Base-by-base conservation (phyloP, 495 filamentous ascomycete species). In the Hypoxylon fuscum region DNA sequence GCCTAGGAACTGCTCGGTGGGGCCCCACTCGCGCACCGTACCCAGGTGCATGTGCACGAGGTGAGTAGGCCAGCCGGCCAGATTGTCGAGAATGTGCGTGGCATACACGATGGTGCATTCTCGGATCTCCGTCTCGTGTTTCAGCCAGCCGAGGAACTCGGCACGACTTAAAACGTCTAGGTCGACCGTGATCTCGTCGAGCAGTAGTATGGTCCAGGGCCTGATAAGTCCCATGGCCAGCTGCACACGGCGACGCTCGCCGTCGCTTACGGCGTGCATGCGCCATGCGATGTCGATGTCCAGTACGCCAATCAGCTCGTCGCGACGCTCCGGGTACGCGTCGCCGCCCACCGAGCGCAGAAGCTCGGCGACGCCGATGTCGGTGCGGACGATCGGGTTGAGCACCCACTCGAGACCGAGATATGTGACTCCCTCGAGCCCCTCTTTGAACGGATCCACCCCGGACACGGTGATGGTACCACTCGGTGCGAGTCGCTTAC, bases 141-240 rank as follows among this genome's bases (percentile, higher is more conserved):
- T 90, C 69, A 99, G 70, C 72, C 92, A 99, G 2, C 78, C 74
- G n/a, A 99, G 79, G 72, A 99, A 99, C 65, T 92, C 88, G 56
- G 83, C 84, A 10, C 95, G 81, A 25, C 84, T 89, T 56, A 97
- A 81, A 22, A 99, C 80, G 66, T 99, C 95, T 58, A 99, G 72
- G 73, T 99, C 95, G 3, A 99, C 96, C 1, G 95, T 99, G 64
- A 99, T 95, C 77, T 99, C 95, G 70, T 99, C 95, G 12, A 99
- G 82, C 63, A 99, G 77, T 35, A 99, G 75, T 4, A 97, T 87
- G 22, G 82, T 83, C 95, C 95, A 99, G 5, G 95, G 95, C n/a
- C 93, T 81, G 14, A 99, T 77, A 35, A 99, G 75, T 0, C 95
- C 95, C 95, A 99, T 98, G 12, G 93, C 92, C 18, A 99, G 78